phyloP scores from a whole-genome alignment of 352 stramenopile species.

The Stramenopiles sp. region DNA sequence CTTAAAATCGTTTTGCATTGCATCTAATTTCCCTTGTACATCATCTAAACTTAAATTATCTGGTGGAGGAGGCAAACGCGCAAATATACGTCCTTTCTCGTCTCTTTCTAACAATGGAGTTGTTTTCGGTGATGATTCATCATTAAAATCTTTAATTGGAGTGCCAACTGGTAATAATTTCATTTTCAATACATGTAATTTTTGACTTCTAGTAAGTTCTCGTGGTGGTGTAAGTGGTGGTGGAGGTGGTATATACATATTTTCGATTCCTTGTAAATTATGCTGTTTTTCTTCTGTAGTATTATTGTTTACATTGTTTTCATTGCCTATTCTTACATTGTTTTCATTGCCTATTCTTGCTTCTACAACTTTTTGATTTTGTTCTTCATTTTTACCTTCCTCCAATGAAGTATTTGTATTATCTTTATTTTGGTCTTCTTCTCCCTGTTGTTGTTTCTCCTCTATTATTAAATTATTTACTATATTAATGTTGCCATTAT shows the following conservation, averaged over 20 bases:
- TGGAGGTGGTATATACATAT: neutral
- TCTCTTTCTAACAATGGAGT: neutral
- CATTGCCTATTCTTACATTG: neutral
- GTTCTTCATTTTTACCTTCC: neutral
- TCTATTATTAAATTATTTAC: neutral
- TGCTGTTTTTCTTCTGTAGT: neutral
- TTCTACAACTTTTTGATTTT: neutral
- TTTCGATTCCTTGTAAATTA: neutral
- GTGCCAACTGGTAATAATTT: neutral
- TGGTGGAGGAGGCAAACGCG: neutral
- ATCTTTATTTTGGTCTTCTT: too few relatives aligned
- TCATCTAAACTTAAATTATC: neutral
- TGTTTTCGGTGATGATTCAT: too few relatives aligned
- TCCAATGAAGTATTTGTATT: too few relatives aligned
- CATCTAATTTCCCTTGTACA: neutral
- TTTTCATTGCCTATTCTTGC: neutral
- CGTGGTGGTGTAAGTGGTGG: neutral
- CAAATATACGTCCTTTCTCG: neutral
- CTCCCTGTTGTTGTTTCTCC: too few relatives aligned
- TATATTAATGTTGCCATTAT: constrained; percentile 3
- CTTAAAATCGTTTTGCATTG: neutral
- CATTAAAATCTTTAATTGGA: neutral
- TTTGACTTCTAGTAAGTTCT: neutral
- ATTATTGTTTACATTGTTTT: neutral
- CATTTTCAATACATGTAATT: neutral